phyloP scores from a whole-genome alignment of 148 eudicot species.

The Fagopyrum homotropicum region DNA sequence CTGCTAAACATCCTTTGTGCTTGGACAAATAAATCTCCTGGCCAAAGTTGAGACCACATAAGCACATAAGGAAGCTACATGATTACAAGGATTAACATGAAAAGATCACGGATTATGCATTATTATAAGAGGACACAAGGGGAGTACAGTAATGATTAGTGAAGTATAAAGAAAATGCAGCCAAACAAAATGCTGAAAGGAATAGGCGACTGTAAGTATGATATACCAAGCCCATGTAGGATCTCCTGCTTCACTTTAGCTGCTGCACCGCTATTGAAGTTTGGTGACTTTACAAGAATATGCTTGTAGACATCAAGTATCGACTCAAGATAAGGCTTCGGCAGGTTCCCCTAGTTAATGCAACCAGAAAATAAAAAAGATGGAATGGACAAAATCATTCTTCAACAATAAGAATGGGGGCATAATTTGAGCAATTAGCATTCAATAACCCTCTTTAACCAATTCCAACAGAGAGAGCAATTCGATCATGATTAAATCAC shows the following conservation, averaged over 20 bases:
- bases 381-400: conserved; percentile 1
- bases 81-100: neutral
- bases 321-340: conserved; percentile 65
- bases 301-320: conserved; percentile 77
- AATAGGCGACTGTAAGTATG: neutral
- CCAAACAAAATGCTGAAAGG: neutral
- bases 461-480: neutral
- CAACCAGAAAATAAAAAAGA: conserved; percentile 15
- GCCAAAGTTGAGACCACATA: conserved; percentile 14
- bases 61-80: conserved; percentile 14
- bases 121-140: neutral
- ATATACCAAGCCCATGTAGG: conserved; percentile 75
- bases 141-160: neutral
- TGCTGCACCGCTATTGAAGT: conserved; percentile 31
- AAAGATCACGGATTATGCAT: neutral
- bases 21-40: conserved; percentile 86
- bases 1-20: conserved; percentile 72
- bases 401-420: neutral
- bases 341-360: conserved; percentile 77
- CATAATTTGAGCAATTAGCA: neutral
- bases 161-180: conserved; percentile 3
- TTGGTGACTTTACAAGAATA: conserved; percentile 56
- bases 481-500: conserved; percentile 24
- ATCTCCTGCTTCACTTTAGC: conserved; percentile 93
- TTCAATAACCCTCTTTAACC: neutral